These are phyloP conservation scores for Mucor ambiguus DNA, from an alignment of 371 early-diverging fungal genomes.

Conservation along the genomic window DNA sequence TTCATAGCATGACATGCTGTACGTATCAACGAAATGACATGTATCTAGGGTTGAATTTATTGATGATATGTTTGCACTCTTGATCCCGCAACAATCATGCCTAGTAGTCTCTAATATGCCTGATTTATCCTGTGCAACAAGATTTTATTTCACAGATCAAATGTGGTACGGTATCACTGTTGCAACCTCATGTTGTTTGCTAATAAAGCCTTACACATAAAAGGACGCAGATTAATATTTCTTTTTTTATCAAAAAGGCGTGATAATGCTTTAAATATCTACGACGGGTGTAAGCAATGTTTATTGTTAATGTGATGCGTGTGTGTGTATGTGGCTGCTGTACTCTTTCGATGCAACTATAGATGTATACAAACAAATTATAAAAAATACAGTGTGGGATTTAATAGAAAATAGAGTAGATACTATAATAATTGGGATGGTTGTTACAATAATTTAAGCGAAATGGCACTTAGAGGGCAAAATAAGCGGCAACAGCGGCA, in stretches of 20 bases:
- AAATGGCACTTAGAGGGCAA: constrained; percentile 9
- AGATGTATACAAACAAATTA: not conserved
- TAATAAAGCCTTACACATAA: not conserved
- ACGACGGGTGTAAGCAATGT: not conserved
- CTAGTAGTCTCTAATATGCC: not conserved
- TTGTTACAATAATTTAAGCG: not conserved
- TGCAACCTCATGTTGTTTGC: constrained; percentile 1
- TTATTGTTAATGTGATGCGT: not conserved
- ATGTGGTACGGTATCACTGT: constrained; percentile 1
- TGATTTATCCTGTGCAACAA: not conserved
- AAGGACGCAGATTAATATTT: not conserved
- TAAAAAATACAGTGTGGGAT: not conserved
- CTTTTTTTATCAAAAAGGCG: not conserved
- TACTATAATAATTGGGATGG: not conserved
- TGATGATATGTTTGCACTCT: not conserved
- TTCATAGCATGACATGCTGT: too few species aligned
- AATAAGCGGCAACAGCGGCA: constrained; percentile 21
- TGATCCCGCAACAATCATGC: not conserved
- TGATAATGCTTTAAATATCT: not conserved
- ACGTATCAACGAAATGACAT: not conserved
- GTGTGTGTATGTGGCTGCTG: not conserved
- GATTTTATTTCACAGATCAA: constrained; percentile 1
- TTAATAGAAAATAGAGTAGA: not conserved
- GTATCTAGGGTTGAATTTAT: not conserved
- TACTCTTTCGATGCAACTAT: not conserved